A percentile compares a stretch with the other conserved stretches of the same genome.
These are phyloP conservation scores for Kodamaea hsintzibuensis DNA, from an alignment of 805 yeast species.

Conservation along the genomic window DNA sequence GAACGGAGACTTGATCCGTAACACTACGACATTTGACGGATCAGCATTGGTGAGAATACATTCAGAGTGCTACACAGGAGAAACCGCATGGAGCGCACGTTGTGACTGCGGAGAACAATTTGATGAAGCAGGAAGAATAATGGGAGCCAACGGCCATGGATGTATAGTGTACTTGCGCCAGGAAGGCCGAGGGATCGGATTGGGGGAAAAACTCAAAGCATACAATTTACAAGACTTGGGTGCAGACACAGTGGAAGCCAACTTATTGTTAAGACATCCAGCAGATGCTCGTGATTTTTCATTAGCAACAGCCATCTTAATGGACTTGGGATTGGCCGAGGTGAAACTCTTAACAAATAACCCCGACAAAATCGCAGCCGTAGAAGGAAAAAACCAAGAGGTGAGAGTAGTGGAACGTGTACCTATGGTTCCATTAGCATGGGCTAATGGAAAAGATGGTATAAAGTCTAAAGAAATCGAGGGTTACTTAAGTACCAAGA, in stretches of 20 bases:
- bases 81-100: conserved; percentile 98
- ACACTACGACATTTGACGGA: conserved; percentile 31
- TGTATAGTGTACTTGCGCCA: conserved; percentile 94
- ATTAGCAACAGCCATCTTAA: conserved; percentile 87
- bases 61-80: conserved; percentile 98
- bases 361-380: conserved; percentile 94
- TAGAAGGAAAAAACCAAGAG: conserved; percentile 78
- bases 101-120: conserved; percentile 99
- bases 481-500: conserved; percentile 89
- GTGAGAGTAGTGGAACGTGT: conserved; percentile 84
- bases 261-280: conserved; percentile 88
- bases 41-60: conserved; percentile 84
- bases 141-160: conserved; percentile 87
- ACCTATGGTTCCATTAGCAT: conserved; percentile 96
- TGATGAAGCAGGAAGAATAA: conserved; percentile 93
- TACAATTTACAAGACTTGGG: conserved; percentile 96
- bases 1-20: conserved; percentile 30
- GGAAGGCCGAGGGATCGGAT: conserved; percentile 98
- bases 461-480: conserved; percentile 85
- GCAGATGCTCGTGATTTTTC: conserved; percentile 97
- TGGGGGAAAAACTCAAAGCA: conserved; percentile 97
- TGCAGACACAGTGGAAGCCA: conserved; percentile 98
- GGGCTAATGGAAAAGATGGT: conserved; percentile 62
- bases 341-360: conserved; percentile 87
- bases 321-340: conserved; percentile 74